phyloP scores from a whole-genome alignment of 768 basidiomycete genomes.

The Boletus barrowsii region DNA sequence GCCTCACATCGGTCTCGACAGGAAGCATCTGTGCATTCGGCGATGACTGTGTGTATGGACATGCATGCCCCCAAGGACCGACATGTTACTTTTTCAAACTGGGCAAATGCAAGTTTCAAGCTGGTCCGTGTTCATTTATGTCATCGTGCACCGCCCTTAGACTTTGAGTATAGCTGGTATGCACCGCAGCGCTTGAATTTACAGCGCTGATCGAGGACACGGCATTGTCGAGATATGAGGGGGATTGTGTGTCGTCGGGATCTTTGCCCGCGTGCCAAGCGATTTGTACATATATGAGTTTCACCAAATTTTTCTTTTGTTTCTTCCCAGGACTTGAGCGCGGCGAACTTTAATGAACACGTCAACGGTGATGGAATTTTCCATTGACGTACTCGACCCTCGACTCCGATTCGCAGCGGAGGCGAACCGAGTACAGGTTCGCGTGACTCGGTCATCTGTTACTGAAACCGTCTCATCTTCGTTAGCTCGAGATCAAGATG shows the following conservation, averaged over 20 bases:
- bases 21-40: slow-evolving; percentile 58
- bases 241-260: slow-evolving; percentile 5
- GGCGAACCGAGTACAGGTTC: slow-evolving; percentile 28
- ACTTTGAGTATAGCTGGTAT: slow-evolving; percentile 35
- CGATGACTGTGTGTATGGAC: slow-evolving; percentile 50
- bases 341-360: slow-evolving; percentile 26
- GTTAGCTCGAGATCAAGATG: slow-evolving; percentile 19
- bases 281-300: slow-evolving; percentile 37
- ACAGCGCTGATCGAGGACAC: slow-evolving; percentile 6
- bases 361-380: slow-evolving; percentile 34
- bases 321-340: slow-evolving; percentile 23
- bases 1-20: slow-evolving; percentile 22
- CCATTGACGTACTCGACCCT: slow-evolving; percentile 32
- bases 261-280: slow-evolving; percentile 8
- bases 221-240: slow-evolving; percentile 13
- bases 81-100: slow-evolving; percentile 52
- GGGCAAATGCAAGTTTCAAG: slow-evolving; percentile 60
- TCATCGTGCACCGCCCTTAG: slow-evolving; percentile 7
- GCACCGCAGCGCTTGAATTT: slow-evolving; percentile 33
- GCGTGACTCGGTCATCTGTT: slow-evolving; percentile 21
- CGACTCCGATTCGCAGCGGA: slow-evolving; percentile 25
- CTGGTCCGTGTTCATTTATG: slow-evolving; percentile 40
- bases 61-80: slow-evolving; percentile 42
- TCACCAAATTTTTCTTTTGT: slow-evolving; percentile 20
- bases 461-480: slow-evolving; percentile 24